These are phyloP conservation scores for Austroboletus sp. DNA, from an alignment of 1,284 basidiomycete genomes.

Conservation along the genomic window DNA sequence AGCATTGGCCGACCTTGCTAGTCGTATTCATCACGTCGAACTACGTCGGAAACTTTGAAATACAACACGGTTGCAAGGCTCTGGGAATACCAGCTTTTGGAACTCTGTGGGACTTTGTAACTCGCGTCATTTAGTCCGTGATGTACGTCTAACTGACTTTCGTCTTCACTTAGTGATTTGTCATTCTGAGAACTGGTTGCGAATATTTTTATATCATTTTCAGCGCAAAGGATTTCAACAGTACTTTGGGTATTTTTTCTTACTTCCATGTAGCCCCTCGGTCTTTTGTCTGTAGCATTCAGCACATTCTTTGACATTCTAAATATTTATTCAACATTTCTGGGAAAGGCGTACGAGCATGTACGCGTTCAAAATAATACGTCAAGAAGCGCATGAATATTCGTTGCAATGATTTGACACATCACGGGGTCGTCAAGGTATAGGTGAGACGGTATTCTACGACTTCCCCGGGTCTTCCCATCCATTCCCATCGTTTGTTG, in stretches of 20 bases:
- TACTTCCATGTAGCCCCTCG: too few relatives aligned
- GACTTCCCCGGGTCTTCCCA: slow-evolving; percentile 65
- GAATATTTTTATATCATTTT: too few relatives aligned
- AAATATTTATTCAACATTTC: slow-evolving; percentile 1
- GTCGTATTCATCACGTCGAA: slow-evolving; percentile 77
- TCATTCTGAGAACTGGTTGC: neutral
- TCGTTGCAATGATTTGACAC: neutral
- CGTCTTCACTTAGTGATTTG: slow-evolving; percentile 1
- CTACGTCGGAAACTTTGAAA: slow-evolving; percentile 63
- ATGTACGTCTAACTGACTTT: slow-evolving; percentile 9
- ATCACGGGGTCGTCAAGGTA: slow-evolving; percentile 1
- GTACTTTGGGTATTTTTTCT: too few relatives aligned
- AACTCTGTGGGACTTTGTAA: slow-evolving; percentile 66
- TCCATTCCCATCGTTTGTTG: slow-evolving; percentile 71
- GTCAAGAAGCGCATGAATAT: neutral
- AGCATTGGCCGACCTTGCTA: slow-evolving; percentile 24
- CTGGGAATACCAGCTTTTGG: slow-evolving; percentile 66
- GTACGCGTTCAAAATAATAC: neutral
- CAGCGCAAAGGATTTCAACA: too few relatives aligned
- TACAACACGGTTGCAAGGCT: slow-evolving; percentile 72
- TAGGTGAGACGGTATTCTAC: slow-evolving; percentile 42
- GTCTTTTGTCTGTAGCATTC: too few relatives aligned
- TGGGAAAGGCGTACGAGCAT: slow-evolving; percentile 1
- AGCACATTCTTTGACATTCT: neutral
- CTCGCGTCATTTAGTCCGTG: slow-evolving; percentile 25